Percentiles rank a stretch among this genome's conserved stretches.
Conservation (phyloP, 768 basidiomycete species). For the Inosperma sp. region DNA sequence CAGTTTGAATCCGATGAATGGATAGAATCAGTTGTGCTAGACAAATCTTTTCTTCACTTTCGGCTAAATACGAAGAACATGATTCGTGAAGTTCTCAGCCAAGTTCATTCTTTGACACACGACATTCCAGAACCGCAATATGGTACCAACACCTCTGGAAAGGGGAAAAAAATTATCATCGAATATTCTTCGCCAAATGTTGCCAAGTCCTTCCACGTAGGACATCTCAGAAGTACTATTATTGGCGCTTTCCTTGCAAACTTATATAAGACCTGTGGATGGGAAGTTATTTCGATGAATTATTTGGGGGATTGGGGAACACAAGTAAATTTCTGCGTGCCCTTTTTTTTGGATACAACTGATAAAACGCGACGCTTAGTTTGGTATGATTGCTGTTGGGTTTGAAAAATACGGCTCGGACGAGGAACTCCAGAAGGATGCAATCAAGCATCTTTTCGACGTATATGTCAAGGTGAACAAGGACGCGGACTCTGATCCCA, state of each 20-base stretch:
- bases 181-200: conserved; percentile 98
- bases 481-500: conserved; percentile 68
- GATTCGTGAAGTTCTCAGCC: conserved; percentile 60
- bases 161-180: conserved; percentile 79
- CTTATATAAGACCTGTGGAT: conserved; percentile 87
- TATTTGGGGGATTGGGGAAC: conserved; percentile 99
- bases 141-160: conserved; percentile 72
- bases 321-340: conserved; percentile 60
- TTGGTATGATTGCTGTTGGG: conserved; percentile 85
- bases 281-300: conserved; percentile 88
- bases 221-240: conserved; percentile 95
- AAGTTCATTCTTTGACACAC: conserved; percentile 71
- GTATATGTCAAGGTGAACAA: conserved; percentile 93
- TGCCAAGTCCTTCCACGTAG: conserved; percentile 97
- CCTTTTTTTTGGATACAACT: too few species aligned
- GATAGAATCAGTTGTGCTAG: conserved; percentile 62
- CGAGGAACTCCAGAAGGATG: conserved; percentile 76
- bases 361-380: too few species aligned
- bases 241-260: conserved; percentile 94
- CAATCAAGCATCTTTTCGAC: conserved; percentile 92
- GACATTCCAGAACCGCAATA: conserved; percentile 62
- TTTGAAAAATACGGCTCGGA: conserved; percentile 89
- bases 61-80: conserved; percentile 62
- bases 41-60: conserved; percentile 83
- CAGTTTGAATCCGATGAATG: conserved; percentile 86